Base-by-base conservation (phyloP, 2,329 filamentous ascomycete species). In the Didymella segeticola region DNA sequence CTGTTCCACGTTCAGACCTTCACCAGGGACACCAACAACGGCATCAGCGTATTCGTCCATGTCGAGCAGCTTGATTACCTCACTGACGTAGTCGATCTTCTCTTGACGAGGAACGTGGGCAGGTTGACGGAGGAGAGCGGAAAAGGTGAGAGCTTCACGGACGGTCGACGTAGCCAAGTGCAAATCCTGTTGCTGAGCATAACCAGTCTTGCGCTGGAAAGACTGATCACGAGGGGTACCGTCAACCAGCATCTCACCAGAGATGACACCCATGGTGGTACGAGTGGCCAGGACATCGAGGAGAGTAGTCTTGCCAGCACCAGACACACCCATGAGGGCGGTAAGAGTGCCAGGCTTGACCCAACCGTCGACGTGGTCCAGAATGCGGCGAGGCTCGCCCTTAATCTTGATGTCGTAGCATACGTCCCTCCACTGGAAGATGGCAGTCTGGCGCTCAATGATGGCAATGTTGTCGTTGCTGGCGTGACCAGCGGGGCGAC, bases 251-350 rank as follows among this genome's bases (percentile, higher is more conserved):
- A 96, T 95, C 64, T 93, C 88, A 47, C 93, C 93, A 6, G 85
- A 86, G 41, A 96, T 90, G 15, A 96, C 88, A 76, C 93, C 93
- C 86, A 95, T 93, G 0, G 90, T 92, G 10, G 89, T 89, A 71
- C 93, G 88, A 54, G 89, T 90, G 38, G 93, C 93, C 60, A 97
- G 81, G 29, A 90, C 90, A 75, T 96, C 90, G 26, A 97, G 79
- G 23, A 97, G 83, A 1, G 93, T 96, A 0, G 93, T 97, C 76
- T 97, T 97, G 53, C 93, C 93, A n/a, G 93, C 93, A 62, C 93
- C 92, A 26, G 89, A 92, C 7, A 93, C 90, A 77, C 91, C 90
- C 92, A 96, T 96, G 3, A 96, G 81, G 31, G 91, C 92, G 11
- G 92, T 72, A 47, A 96, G 75, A 14, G 91, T 96, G 55, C 93